Base-by-base conservation (phyloP, 441 rosid species). In the Gossypium lobatum region DNA sequence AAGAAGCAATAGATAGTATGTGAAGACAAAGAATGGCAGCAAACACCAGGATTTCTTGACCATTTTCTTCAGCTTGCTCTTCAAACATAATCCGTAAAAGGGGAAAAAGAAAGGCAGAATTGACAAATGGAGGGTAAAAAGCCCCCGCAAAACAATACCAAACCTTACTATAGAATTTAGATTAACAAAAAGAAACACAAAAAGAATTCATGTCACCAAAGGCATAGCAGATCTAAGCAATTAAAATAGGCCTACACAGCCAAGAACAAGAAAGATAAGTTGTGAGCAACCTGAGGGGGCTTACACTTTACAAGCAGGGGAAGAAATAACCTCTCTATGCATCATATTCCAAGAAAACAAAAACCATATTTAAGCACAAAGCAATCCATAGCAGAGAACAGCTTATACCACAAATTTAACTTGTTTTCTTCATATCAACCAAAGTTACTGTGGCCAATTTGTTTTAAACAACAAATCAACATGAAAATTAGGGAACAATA, bases 11-110 rank as follows among this genome's bases (percentile, higher is more conserved):
- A 26, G 54, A 17, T 17, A 53, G 59, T 4, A 4, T 3, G 26
- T 13, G 67, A 76, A 64, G 52, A 42, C 45, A 61, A 57, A 64
- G 65, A 42, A 64, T 26, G 61, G 42, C 9, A 39, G 61, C 45
- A 16, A 73, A 45, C 18, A 64, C n/a, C 18, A 46, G 52, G n/a
- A 64, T 58, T 34, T 76, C 75, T 76, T 28, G 55, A 34, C 63
- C 42, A n/a, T 64, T 64, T 14, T 71, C 63, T n/a, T 64, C 39
- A 64, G 50, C 75, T 71, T 71, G 67, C 37, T 45, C 67, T 55
- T 37, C 17, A 28, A 28, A 52, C 26, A 31, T 50, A 55, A 3
- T 25, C 59, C 39, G 0, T 21, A 20, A 42, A 6, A 18, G 10
- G 34, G 26, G 58, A 4, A 13, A 20, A 10, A 25, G 31, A 67